Evolutionary conservation across 495 filamentous ascomycete genomes (phyloP).

Genomic region (Pseudoneurospora amorphoporcata): DNA sequence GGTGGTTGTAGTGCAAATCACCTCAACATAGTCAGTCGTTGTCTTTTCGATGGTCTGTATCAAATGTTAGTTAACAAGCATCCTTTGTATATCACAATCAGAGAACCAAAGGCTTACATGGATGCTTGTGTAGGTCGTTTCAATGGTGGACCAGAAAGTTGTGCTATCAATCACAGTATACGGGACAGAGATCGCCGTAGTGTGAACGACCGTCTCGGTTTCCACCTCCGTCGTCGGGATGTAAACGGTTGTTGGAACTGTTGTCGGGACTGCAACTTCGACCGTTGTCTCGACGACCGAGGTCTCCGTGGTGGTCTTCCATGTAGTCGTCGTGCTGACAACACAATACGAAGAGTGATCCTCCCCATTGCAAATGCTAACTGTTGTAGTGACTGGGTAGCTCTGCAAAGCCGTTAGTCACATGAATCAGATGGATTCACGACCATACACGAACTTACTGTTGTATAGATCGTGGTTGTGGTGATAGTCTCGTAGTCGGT

Average conservation of each 20-base stretch:
- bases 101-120: not conserved
- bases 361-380: conserved; percentile 11
- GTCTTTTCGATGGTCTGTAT: not conserved
- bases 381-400: conserved; percentile 13
- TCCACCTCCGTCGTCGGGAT: conserved; percentile 2
- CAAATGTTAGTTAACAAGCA: not conserved
- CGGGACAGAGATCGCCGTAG: conserved; percentile 1
- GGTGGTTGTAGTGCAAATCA: conserved; percentile 6
- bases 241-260: conserved; percentile 8
- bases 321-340: conserved; percentile 17
- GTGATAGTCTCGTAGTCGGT: conserved; percentile 16
- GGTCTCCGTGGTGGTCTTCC: conserved; percentile 13
- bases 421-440: not conserved
- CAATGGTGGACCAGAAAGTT: conserved; percentile 5
- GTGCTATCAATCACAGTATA: conserved; percentile 4
- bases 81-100: not conserved
- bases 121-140: conserved; percentile 3
- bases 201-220: conserved; percentile 2
- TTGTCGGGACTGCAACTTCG: not conserved
- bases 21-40: not conserved
- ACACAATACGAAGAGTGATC: conserved; percentile 8
- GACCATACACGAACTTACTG: conserved; percentile 5
- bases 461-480: conserved; percentile 8
- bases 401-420: conserved; percentile 6
- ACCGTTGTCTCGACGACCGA: conserved; percentile 4